Evolutionary conservation across 2,329 filamentous ascomycete genomes (phyloP), one percentile per base, ranked within the genome.

Genomic region (Phialocephala sp.): DNA sequence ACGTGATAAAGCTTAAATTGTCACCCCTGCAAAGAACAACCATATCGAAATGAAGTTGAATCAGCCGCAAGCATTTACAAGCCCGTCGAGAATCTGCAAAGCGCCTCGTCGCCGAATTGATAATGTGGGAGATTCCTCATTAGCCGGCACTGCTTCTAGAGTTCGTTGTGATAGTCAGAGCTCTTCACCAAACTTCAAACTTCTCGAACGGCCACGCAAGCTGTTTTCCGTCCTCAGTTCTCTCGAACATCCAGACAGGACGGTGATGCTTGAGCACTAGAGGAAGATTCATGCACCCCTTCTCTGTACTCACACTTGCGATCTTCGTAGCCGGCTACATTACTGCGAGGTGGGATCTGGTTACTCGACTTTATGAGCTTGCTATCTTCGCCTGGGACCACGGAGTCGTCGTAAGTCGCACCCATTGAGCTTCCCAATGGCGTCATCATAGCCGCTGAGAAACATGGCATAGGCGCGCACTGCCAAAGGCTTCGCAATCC

Each of bases 271-370:
- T 64, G 66, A 72, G 70, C 68, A 64, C 71, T 73, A 75, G 73
- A 62, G 66, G 68, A 66, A 70, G 70, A 75, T 77, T 77, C 70
- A 98, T 98, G 94, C 94, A 97, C 93, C 93, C 94, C 77, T 97
- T 98, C 84, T 98, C 94, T 70, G 84, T 94, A 79, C 87, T 97
- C 80, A 97, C 94, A 76, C 89, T 97, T 82, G 93, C 91, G 82
- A 97, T 99, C 84, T 99, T 99, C 84, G 91, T 98, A 86, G 94
- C 95, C 83, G 95, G 95, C 80, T 99, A 99, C 86, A 98, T 94
- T 80, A 99, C 95, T 82, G 95, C 95, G 78, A 91, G 95, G 85
- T 99, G 95, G 94, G 95, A 98, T 82, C 89, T 99, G 69, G 93
- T 97, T 73, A 97, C 94, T 74, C 90, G 94, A 76, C 86, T 98